phyloP scores from a whole-genome alignment of 345 rosid genomes.

The Brassica incana region DNA sequence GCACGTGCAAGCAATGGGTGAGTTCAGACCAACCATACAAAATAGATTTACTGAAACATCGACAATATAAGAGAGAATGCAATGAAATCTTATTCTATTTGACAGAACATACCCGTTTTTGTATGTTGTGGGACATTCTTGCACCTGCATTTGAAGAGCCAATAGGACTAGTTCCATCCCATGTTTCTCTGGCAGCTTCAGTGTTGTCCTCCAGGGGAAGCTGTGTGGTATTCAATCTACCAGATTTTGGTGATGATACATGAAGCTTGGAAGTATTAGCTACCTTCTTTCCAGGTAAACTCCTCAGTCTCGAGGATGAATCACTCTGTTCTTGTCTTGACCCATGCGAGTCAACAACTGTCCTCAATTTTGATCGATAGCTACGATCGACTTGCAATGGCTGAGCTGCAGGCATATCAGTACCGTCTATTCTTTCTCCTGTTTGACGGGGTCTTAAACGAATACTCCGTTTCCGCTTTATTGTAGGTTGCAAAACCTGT shows the following conservation, averaged over 20 bases:
- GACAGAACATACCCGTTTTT: slow-evolving; percentile 68
- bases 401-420: slow-evolving; percentile 53
- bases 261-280: slow-evolving; percentile 66
- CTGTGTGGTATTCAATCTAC: slow-evolving; percentile 58
- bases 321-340: slow-evolving; percentile 71
- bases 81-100: slow-evolving; percentile 7
- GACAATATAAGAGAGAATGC: slow-evolving; percentile 1
- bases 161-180: slow-evolving; percentile 63
- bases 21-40: slow-evolving; percentile 18
- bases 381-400: slow-evolving; percentile 62
- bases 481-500: slow-evolving; percentile 95
- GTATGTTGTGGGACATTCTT: slow-evolving; percentile 76
- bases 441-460: slow-evolving; percentile 85
- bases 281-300: slow-evolving; percentile 62
- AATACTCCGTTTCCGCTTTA: slow-evolving; percentile 92
- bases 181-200: slow-evolving; percentile 61
- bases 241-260: slow-evolving; percentile 67
- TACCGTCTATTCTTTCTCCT: slow-evolving; percentile 61
- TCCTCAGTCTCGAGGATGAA: slow-evolving; percentile 60
- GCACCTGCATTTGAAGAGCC: slow-evolving; percentile 56
- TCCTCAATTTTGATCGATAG: slow-evolving; percentile 63
- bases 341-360: slow-evolving; percentile 51
- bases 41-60: neutral
- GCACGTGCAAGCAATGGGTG: slow-evolving; percentile 21
- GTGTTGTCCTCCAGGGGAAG: slow-evolving; percentile 55